These are phyloP conservation scores for Schizochytrium sp. DNA, from an alignment of 108 stramenopile species.

Conservation along the genomic window DNA sequence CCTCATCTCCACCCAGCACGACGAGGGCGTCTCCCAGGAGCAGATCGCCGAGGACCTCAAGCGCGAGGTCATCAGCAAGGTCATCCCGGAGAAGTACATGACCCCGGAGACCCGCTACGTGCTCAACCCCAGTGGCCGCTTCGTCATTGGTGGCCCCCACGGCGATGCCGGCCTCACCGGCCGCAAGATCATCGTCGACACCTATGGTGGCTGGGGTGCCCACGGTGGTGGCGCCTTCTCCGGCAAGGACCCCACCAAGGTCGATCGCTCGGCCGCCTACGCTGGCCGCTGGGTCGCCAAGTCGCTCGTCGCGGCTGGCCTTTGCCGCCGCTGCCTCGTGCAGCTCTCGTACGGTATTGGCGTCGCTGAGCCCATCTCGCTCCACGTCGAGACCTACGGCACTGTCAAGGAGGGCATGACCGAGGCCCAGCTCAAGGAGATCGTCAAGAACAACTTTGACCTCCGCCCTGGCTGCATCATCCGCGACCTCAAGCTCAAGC, in stretches of 20 bases:
- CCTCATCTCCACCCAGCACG: slow-evolving; percentile 64
- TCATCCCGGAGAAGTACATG: slow-evolving; percentile 52
- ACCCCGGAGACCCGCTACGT: slow-evolving; percentile 60
- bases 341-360: slow-evolving; percentile 65
- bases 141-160: slow-evolving; percentile 63
- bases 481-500: slow-evolving; percentile 46
- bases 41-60: slow-evolving; percentile 51
- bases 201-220: slow-evolving; percentile 65
- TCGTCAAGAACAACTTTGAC: slow-evolving; percentile 61
- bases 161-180: slow-evolving; percentile 63
- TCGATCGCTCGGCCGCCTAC: slow-evolving; percentile 61
- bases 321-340: slow-evolving; percentile 49
- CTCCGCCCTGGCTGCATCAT: slow-evolving; percentile 50
- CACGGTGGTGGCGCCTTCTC: slow-evolving; percentile 67
- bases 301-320: slow-evolving; percentile 56
- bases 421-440: slow-evolving; percentile 44
- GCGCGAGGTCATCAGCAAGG: slow-evolving; percentile 60
- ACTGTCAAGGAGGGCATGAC: slow-evolving; percentile 50
- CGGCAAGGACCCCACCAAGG: slow-evolving; percentile 64
- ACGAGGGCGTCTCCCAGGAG: slow-evolving; percentile 48
- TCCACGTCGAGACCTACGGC: slow-evolving; percentile 59
- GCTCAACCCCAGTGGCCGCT: slow-evolving; percentile 47
- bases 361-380: slow-evolving; percentile 50
- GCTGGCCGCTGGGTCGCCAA: slow-evolving; percentile 63
- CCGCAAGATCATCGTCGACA: slow-evolving; percentile 67